Evolutionary conservation across 1,139 yeast genomes (phyloP).

Genomic region (Geotrichum aggregatum): DNA sequence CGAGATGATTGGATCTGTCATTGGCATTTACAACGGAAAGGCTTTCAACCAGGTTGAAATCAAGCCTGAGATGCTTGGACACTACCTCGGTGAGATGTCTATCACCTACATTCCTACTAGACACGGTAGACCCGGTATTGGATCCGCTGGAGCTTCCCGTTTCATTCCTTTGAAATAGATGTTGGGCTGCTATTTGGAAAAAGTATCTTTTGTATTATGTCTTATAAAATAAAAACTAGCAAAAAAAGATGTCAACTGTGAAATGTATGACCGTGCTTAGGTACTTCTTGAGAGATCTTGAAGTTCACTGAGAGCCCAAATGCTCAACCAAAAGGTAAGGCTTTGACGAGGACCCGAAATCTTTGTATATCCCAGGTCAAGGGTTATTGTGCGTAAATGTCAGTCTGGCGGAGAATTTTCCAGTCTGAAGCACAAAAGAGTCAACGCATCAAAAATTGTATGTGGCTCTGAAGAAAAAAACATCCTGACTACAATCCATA

Average conservation of each 20-base stretch:
- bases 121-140: slow-evolving; percentile 97
- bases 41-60: slow-evolving; percentile 98
- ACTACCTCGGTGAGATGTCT: slow-evolving; percentile 99
- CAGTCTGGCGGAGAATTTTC: background rate
- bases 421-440: background rate
- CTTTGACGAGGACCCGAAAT: background rate
- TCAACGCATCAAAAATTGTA: too few relatives aligned
- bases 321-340: too few relatives aligned
- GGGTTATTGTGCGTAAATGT: background rate
- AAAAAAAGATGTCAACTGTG: background rate
- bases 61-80: slow-evolving; percentile 99
- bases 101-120: slow-evolving; percentile 99
- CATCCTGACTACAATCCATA: too few relatives aligned
- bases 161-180: slow-evolving; percentile 42
- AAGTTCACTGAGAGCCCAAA: too few relatives aligned
- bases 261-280: background rate
- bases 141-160: slow-evolving; percentile 69
- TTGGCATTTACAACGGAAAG: slow-evolving; percentile 99
- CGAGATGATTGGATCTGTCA: slow-evolving; percentile 99
- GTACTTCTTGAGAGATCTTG: background rate
- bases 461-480: too few relatives aligned
- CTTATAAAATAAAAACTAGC: background rate
- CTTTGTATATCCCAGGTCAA: background rate
- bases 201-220: slow-evolving; percentile 1
- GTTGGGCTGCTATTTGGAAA: background rate